Base-by-base conservation (phyloP, 1,284 basidiomycete species). In the Pseudozyma hubeiensis region DNA sequence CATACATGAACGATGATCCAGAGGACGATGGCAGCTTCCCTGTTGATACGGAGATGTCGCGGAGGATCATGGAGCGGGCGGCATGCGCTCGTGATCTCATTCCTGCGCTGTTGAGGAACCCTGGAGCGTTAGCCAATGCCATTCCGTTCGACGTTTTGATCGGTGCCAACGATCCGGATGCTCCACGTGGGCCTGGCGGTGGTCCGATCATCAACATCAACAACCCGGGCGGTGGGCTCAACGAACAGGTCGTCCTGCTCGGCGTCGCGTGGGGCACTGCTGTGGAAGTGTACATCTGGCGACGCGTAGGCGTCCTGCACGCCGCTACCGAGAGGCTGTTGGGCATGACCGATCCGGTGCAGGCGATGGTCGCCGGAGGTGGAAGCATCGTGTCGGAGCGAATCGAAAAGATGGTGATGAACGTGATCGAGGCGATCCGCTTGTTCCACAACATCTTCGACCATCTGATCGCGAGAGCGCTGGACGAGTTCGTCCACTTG, bases 201-300 rank as follows among this genome's bases (percentile, higher is more conserved):
- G 64, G 52, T 0, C 43, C 64, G 7, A 63, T 73, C 50, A 57
- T 73, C 47, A 73, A 68, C 57, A 68, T 73, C 57, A 60, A 73
- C 57, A 73, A 65, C 17, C 70, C 70, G 0, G 54, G 64, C 10
- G 70, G 70, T n/a, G 67, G 67, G 11, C 51, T 75, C 7, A 75
- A 64, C 59, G 73, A 75, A 53, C 73, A 75, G 24, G 61, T 75
- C 1, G 68, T 75, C 2, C 43, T 75, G 3, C 58, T 75, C 2
- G 73, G 73, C 1, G 66, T 75, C 0, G 73, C 73, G n/a, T 72
- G 67, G 68, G 73, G 73, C 17, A 75, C 73, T 4, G 73, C 73
- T 0, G 73, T 75, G 7, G 73, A 75, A 37, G 73, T 75, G 16
- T 75, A 75, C 56, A 75, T 75, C 50, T 75, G 73, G 73, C 53